Evolutionary conservation across 2,329 filamentous ascomycete genomes (phyloP), one percentile per base, ranked within the genome.

Genomic region (Tolypocladium endophyticum): DNA sequence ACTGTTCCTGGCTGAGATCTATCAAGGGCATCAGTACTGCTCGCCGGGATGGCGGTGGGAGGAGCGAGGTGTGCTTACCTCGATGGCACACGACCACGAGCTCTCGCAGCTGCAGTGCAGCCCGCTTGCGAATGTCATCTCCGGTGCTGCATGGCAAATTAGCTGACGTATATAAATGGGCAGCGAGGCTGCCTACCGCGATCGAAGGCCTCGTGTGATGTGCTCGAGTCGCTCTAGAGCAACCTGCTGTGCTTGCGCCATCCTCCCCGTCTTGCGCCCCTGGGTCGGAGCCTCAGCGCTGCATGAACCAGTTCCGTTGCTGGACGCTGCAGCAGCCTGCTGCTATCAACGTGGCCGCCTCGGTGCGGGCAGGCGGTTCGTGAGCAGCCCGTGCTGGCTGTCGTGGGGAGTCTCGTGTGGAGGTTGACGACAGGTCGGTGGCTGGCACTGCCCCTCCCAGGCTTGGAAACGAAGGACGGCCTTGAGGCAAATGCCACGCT

Each of bases 1-100:
- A 97, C 64, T 88, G 86, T 70, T 94, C 91, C 58, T 88, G 82
- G 30, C 85, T 84, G 70, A 94, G 84, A 75, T 97, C 94, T 85
- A 62, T 36, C 54, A 25, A 33, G 23, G 4, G 18, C 25, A 60
- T 69, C 60, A 70, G 64, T 58, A 50, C 55, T 35, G 28, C 35
- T 52, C 39, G n/a, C n/a, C n/a, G 47, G 50, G 36, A 33, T 12
- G 50, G 28, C 20, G 36, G 14, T n/a, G 38, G 39, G n/a, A 57
- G 56, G 36, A 54, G 36, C 39, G 12, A n/a, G 33, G 28, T 36
- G 61, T 30, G 60, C 67, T 52, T 67, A 84, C 82, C 82, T 78
- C 82, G 76, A 64, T 84, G 80, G 64, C 79, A 83, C 16, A 79
- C 71, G 12, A 73, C 74, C 20, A 85, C 81, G 53, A 85, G 74